A percentile compares a stretch with the other conserved stretches of the same genome.
phyloP scores from a whole-genome alignment of 2,329 filamentous ascomycete species.

The Trichoderma endophyticum region DNA sequence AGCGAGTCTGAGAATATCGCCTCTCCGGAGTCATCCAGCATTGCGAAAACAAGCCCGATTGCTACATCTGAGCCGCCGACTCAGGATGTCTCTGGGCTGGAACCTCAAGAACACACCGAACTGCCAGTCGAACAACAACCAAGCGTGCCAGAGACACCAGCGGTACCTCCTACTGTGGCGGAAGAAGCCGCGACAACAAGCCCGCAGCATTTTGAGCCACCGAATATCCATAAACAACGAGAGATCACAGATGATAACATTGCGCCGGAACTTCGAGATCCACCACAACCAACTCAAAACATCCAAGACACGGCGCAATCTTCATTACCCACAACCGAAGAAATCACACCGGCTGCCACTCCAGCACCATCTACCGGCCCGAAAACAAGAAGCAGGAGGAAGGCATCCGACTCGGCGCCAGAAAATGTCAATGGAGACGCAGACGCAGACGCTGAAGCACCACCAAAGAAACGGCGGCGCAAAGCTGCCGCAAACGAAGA shows the following conservation, averaged over 20 bases:
- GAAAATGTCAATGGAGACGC: slow-evolving; percentile 23
- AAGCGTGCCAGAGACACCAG: background rate
- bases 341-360: background rate
- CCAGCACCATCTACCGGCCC: slow-evolving; percentile 7
- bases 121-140: background rate
- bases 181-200: background rate
- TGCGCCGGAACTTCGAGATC: slow-evolving; percentile 17
- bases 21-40: background rate
- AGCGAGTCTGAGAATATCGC: slow-evolving; percentile 1
- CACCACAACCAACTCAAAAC: background rate
- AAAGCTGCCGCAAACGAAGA: slow-evolving; percentile 28
- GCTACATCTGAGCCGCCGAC: background rate
- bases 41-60: background rate
- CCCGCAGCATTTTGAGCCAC: background rate
- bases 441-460: slow-evolving; percentile 23
- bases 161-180: background rate
- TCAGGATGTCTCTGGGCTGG: background rate
- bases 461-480: slow-evolving; percentile 34
- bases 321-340: background rate
- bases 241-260: slow-evolving; percentile 12
- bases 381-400: slow-evolving; percentile 6
- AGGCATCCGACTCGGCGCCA: slow-evolving; percentile 17
- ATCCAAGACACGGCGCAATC: background rate
- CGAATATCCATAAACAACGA: background rate
- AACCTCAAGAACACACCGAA: background rate